Evolutionary conservation across 768 basidiomycete species (phyloP).

Genomic region (Tremella mesenterica): DNA sequence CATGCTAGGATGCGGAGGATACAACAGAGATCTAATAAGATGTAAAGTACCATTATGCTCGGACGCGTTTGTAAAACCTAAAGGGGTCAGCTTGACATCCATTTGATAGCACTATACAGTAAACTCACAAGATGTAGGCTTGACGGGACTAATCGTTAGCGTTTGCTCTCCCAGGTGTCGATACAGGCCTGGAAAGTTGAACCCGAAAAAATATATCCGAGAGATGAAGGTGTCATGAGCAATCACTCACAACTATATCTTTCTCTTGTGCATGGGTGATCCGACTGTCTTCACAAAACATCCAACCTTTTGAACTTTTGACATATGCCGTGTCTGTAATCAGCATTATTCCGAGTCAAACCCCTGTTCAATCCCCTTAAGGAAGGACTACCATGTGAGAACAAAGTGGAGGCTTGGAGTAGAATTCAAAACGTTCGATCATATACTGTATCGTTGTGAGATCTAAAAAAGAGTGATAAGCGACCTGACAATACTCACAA

Average conservation of each 20-base stretch:
- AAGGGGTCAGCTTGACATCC: background rate
- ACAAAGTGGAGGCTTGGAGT: no score
- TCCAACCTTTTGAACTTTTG: constrained; percentile 76
- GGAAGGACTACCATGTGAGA: no score
- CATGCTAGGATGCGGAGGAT: no score
- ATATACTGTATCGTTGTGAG: background rate
- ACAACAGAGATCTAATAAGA: no score
- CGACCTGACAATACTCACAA: constrained; percentile 55
- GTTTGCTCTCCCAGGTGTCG: background rate
- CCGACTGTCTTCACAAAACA: constrained; percentile 88
- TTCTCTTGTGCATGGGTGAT: constrained; percentile 63
- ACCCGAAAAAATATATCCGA: background rate
- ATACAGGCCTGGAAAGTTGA: background rate
- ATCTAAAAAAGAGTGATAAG: background rate
- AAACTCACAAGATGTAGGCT: constrained; percentile 39
- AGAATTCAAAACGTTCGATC: background rate
- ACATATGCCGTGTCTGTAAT: constrained; percentile 81
- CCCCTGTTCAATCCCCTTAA: no score
- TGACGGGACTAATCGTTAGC: constrained; percentile 23
- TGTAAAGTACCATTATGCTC: constrained; percentile 4
- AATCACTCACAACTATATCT: constrained; percentile 63
- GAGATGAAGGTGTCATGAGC: background rate
- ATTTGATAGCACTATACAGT: background rate
- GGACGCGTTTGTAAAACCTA: constrained; percentile 40
- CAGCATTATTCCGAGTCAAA: background rate